Conservation (phyloP, 176 grass and related monocot genomes). For the Pharus latifolius region DNA sequence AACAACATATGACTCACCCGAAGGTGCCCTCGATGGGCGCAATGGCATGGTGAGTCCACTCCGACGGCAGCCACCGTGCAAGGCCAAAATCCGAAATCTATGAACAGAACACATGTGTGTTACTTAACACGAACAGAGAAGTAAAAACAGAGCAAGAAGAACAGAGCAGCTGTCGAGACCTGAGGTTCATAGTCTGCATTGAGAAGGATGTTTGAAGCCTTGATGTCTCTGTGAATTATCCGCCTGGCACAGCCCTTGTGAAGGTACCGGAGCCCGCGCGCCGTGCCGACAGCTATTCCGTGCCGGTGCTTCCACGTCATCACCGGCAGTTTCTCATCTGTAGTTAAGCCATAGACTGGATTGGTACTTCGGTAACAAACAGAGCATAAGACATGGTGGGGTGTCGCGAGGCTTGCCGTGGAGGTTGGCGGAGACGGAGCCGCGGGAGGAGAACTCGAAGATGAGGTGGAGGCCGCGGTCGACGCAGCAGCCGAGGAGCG, state of each 20-base stretch:
- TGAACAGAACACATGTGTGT: neutral
- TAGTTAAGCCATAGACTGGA: neutral
- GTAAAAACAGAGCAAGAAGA: neutral
- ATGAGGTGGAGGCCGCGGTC: conserved; percentile 76
- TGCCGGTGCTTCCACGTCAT: conserved; percentile 70
- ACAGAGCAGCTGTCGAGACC: conserved; percentile 12
- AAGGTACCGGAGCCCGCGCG: conserved; percentile 67
- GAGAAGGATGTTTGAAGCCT: conserved; percentile 84
- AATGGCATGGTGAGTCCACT: conserved; percentile 86
- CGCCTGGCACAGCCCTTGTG: conserved; percentile 80
- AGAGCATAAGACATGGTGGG: neutral
- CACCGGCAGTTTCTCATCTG: conserved; percentile 53
- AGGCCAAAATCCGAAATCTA: conserved; percentile 98
- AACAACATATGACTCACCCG: conserved; percentile 28
- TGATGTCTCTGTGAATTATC: conserved; percentile 94
- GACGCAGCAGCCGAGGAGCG: conserved; percentile 77
- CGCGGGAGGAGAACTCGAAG: conserved; percentile 62
- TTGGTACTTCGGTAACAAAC: neutral
- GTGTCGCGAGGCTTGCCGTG: conserved; percentile 26
- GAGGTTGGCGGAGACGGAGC: conserved; percentile 95
- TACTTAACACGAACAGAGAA: neutral
- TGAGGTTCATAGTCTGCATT: conserved; percentile 58
- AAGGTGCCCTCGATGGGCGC: conserved; percentile 94
- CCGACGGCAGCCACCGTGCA: conserved; percentile 79
- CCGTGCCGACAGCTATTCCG: conserved; percentile 59